Base-by-base conservation (phyloP, 352 stramenopile genomes). In the Thalassiosira sp. region DNA sequence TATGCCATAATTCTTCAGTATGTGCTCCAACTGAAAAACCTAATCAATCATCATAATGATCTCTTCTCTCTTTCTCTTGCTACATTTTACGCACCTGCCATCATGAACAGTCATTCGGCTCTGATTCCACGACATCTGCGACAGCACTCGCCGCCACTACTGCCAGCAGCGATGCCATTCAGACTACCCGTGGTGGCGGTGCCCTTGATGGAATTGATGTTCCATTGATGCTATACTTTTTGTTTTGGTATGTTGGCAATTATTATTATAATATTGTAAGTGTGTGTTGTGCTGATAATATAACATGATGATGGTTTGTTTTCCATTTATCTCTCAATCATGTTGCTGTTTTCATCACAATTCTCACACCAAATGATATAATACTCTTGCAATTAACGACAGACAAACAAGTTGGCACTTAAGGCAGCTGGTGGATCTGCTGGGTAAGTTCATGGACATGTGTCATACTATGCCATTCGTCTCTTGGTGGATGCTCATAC, bases 201-300 rank as follows among this genome's bases (percentile, higher is more conserved):
- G 24, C 33, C 1, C 27, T 63, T 8, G 56, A 52, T 51, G 72
- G 72, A 31, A 62, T 93, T 18, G 90, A 94, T 74, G 64, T 94
- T 73, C 79, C 86, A 27, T 74, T 94, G 11, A 74, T 94, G 20
- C 52, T 84, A 7, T 93, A 93, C 76, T 94, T 94, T 73, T 75
- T 81, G 45, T 90, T 94, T 35, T 94, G 90, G 90, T 94, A 94
- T 76, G 66, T 94, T 35, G 90, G 90, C 53, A 94, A 94, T 72
- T 94, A 94, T 76, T 94, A 92, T 64, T 87, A 72, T 70, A 67
- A 76, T 31, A 71, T 72, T 60, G 65, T 74, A 46, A 74, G 65
- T 74, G 16, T 18, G 16, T 3, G 6, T 18, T 62, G 18, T 13
- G 16, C 2, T 33, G 8, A 28, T 18, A 43, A 25, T 45, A 65